Base-by-base conservation (phyloP, 2,329 filamentous ascomycete species). In the Cladosporium halotolerans region DNA sequence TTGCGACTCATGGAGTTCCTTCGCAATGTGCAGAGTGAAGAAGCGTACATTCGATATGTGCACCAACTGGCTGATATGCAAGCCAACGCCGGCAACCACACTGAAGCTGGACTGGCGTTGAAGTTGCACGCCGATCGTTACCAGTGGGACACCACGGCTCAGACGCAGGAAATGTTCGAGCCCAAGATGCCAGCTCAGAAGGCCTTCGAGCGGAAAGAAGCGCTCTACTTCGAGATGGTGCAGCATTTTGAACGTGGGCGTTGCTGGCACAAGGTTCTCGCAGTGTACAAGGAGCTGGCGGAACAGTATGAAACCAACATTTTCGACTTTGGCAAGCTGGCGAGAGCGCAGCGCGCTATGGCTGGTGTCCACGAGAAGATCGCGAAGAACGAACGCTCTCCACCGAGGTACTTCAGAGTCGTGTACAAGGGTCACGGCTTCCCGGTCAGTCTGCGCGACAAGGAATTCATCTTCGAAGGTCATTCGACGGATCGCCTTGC, bases 31-130 rank as follows among this genome's bases (percentile, higher is more conserved):
- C 88, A 95, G 61, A 95, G 95, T 66, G 90, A 96, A 68, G 91
- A 96, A 64, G 96, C 96, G 54, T 97, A 96, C 69, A 87, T 96
- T 59, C 86, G 90, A 59, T 96, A 97, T 64, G 91, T 97, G 11
- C 92, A 97, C 66, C 90, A 96, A 69, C 79, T 97, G 16, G 88
- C 90, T 2, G 76, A 83, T 38, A 76, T 93, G 10, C 92, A 97
- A 68, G 79, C 81, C 8, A 81, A 85, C 39, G 80, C 86, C 3
- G 79, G 86, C 54, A 93, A 96, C 63, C 82, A 85, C 58, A 88
- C 89, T 0, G 91, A 96, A 71, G 92, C 92, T 11, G 93, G 90
- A 10, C 78, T 97, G 57, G 90, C 91, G 3, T 78, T 97, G 36
- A 85, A 89, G 39, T 81, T 97, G 52, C 93, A 97, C 68, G 91